Evolutionary conservation across 805 yeast species (phyloP), one percentile per base, ranked within the genome.

Genomic region (Millerozyma miso): DNA sequence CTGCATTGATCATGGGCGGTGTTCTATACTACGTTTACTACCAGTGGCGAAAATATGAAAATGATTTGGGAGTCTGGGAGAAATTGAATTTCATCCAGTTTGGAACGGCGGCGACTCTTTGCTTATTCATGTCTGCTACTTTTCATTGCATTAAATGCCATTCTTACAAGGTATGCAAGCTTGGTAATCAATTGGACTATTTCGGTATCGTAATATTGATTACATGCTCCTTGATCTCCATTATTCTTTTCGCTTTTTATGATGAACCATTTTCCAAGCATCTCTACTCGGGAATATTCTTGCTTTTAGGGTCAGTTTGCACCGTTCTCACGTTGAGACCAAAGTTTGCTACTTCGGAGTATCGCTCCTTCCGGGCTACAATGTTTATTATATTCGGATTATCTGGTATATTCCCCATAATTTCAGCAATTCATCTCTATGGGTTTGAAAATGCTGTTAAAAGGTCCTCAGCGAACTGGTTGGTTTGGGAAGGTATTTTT

Each of bases 311-410:
- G 0, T 32, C 65, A 0, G 60, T 75, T 1, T 88, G 96, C 52
- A 74, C 84, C 0, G 55, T 73, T 0, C 70, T 85, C 29, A 84
- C 93, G 0, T 63, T 88, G 46, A 71, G 77, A 42, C 81, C 83
- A 4, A 73, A 70, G 46, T 89, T 90, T 56, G 70, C 88, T n/a
- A 62, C 83, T 3, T 76, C 84, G 4, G 73, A 69, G 23, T 88
- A 87, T 81, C 74, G 96, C 31, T 81, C 90, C 1, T 76, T 77
- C 43, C 69, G 97, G 41, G 91, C 97, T 0, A 49, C 74, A 1
- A 79, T 89, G 79, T 89, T 89, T 62, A 82, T 89, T 6, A 52
- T 75, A 2, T 89, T 90, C 64, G 97, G 97, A 0, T 67, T 88
- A 16, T 79, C 88, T 1, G 91, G 93, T 0, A 70, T 77, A 0